phyloP scores from a whole-genome alignment of 208 protist species.

The Angomonas desouzai region DNA sequence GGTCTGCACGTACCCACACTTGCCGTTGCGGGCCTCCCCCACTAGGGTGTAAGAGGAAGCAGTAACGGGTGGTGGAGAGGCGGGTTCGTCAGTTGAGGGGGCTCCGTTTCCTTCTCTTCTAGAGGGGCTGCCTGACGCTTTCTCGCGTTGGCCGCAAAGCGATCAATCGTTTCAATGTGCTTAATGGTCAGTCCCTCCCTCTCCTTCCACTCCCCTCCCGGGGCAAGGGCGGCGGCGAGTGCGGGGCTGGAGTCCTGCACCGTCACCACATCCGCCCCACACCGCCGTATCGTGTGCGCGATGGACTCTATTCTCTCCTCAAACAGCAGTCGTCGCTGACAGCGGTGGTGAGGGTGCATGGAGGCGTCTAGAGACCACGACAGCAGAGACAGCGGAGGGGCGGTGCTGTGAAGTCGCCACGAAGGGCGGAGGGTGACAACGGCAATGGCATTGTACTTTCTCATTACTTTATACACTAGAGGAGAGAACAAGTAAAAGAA shows the following conservation, averaged over 20 bases:
- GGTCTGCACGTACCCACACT: constrained; percentile 64
- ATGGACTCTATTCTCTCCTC: constrained; percentile 45
- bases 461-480: not conserved
- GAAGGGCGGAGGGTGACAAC: not conserved
- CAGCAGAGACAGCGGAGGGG: constrained; percentile 61
- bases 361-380: constrained; percentile 73
- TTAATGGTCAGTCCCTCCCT: not conserved
- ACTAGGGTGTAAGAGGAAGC: constrained; percentile 70
- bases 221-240: constrained; percentile 37
- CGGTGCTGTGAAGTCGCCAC: constrained; percentile 1
- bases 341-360: constrained; percentile 40
- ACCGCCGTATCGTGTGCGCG: constrained; percentile 33
- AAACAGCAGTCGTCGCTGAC: constrained; percentile 44
- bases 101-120: not conserved
- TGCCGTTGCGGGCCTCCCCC: constrained; percentile 59
- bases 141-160: not conserved
- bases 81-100: not conserved
- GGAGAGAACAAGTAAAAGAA: constrained; percentile 9
- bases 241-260: constrained; percentile 68
- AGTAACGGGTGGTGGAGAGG: too few species aligned
- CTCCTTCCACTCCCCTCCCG: not conserved
- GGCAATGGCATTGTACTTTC: not conserved
- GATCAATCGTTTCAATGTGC: not conserved
- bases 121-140: not conserved
- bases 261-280: constrained; percentile 66